Conservation (phyloP, 1,284 basidiomycete genomes). For the Vanrija humicola region DNA sequence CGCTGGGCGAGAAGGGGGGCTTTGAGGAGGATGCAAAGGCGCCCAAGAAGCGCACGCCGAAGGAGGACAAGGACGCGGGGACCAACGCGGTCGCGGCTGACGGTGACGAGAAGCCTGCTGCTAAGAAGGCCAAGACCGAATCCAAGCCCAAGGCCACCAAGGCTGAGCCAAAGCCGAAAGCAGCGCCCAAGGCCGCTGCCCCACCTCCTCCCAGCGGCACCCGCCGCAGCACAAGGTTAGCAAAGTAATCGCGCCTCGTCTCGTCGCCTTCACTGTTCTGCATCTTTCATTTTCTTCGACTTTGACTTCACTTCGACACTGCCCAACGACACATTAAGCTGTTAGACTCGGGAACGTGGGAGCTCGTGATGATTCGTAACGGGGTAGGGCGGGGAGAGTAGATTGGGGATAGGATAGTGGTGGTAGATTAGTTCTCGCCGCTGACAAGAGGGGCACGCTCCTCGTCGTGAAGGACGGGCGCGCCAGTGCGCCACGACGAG, state of each 20-base stretch:
- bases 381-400: background rate
- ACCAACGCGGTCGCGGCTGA: slow-evolving; percentile 6
- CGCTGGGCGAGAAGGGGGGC: slow-evolving; percentile 66
- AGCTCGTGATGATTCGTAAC: background rate
- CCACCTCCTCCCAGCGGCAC: slow-evolving; percentile 1
- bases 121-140: slow-evolving; percentile 9
- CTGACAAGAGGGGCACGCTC: slow-evolving; percentile 71
- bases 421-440: slow-evolving; percentile 16
- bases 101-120: background rate
- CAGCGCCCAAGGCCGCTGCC: background rate
- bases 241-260: background rate
- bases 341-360: too few species aligned
- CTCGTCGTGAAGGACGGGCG: slow-evolving; percentile 65
- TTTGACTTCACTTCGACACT: background rate
- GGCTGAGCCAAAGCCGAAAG: background rate
- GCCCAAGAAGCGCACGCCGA: background rate
- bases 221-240: slow-evolving; percentile 11
- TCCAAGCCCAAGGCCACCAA: slow-evolving; percentile 9
- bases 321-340: too few species aligned
- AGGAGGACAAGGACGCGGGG: background rate
- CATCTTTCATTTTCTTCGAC: background rate
- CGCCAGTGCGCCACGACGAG: slow-evolving; percentile 44
- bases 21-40: slow-evolving; percentile 22
- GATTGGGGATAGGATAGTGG: background rate
- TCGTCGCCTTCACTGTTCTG: background rate